phyloP scores from a whole-genome alignment of 345 rosid species.

The Murraya koenigii region DNA sequence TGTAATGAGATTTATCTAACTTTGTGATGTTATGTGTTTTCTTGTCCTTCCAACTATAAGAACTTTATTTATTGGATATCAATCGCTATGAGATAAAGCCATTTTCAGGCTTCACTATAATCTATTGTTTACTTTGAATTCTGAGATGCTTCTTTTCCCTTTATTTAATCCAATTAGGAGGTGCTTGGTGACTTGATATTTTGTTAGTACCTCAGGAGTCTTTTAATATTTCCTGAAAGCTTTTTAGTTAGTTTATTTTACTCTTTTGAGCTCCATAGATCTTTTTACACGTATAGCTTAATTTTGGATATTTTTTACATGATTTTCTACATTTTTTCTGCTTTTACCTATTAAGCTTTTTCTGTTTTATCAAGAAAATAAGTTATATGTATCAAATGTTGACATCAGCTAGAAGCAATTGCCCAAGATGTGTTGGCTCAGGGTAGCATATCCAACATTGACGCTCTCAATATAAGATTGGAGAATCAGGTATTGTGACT shows the following conservation, averaged over 20 bases:
- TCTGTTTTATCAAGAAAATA: conserved; percentile 1
- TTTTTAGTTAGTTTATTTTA: neutral
- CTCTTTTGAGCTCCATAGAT: neutral
- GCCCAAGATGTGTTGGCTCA: conserved; percentile 64
- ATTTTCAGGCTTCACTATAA: neutral
- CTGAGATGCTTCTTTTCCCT: neutral
- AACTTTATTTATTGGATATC: neutral
- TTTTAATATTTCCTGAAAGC: neutral
- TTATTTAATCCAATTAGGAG: neutral
- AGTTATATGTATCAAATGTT: conserved; percentile 1
- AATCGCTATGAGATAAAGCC: neutral
- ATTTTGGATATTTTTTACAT: neutral
- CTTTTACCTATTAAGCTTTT: neutral
- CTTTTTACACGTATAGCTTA: neutral
- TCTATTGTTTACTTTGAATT: neutral
- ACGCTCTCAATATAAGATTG: conserved; percentile 66
- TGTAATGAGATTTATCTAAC: neutral
- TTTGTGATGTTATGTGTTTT: neutral
- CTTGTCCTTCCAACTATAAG: neutral
- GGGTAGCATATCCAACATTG: conserved; percentile 64
- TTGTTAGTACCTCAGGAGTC: neutral
- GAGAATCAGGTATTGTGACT: conserved; percentile 66
- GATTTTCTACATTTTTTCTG: neutral
- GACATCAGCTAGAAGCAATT: conserved; percentile 72
- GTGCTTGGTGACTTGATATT: neutral